Conservation (phyloP, 2,329 filamentous ascomycete genomes). For the Epichloe baconii region DNA sequence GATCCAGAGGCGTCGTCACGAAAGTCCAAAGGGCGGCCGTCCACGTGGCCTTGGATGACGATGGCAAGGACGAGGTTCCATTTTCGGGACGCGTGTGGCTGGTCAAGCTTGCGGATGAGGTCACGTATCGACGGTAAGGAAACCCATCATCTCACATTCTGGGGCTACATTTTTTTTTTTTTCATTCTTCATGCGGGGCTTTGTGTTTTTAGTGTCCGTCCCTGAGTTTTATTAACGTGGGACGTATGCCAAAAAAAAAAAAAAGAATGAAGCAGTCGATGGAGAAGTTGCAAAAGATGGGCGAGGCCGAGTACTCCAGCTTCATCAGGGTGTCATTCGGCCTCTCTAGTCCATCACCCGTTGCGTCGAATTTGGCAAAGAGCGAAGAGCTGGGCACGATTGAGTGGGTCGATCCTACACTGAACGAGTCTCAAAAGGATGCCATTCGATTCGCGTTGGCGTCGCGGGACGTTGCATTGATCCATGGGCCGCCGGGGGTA, state of each 20-base stretch:
- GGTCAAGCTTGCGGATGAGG: conserved; percentile 55
- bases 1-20: conserved; percentile 57
- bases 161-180: neutral
- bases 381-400: conserved; percentile 34
- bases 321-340: conserved; percentile 53
- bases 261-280: conserved; percentile 50
- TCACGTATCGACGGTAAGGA: conserved; percentile 44
- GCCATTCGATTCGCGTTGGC: conserved; percentile 72
- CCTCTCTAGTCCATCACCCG: conserved; percentile 36
- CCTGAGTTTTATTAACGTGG: neutral
- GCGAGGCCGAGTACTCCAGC: conserved; percentile 41
- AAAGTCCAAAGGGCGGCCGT: conserved; percentile 45
- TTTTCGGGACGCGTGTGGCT: conserved; percentile 44
- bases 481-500: conserved; percentile 84
- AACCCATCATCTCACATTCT: neutral
- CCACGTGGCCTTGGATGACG: conserved; percentile 58
- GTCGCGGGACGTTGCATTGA: conserved; percentile 69
- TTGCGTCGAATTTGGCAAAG: conserved; percentile 26
- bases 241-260: neutral
- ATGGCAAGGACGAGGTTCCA: conserved; percentile 38
- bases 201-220: neutral
- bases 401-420: conserved; percentile 46
- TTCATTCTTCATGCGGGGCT: neutral
- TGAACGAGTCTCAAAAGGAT: conserved; percentile 56
- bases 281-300: conserved; percentile 45